Conservation (phyloP, 495 filamentous ascomycete species). For the Podospora appendiculata region DNA sequence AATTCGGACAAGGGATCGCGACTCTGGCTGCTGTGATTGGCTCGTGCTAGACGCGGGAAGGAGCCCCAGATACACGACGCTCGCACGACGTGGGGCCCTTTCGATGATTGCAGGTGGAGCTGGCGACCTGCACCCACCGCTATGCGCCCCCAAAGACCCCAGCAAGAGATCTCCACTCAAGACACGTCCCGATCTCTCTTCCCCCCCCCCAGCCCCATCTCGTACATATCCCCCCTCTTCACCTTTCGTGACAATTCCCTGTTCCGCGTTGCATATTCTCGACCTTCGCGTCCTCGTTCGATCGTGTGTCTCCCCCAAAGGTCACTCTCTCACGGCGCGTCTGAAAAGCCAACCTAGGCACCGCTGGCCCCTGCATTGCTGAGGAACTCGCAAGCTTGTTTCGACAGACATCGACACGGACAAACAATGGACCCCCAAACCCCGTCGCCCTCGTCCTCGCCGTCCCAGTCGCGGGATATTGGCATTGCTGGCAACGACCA, state of each 20-base stretch:
- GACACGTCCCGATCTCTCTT: background rate
- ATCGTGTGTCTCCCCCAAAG: background rate
- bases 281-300: background rate
- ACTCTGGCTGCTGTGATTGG: conserved; percentile 12
- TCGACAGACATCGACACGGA: background rate
- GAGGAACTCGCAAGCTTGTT: too few species aligned
- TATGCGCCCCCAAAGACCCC: background rate
- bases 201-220: background rate
- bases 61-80: conserved; percentile 2
- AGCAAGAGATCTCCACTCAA: background rate
- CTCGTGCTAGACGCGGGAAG: conserved; percentile 11
- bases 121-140: background rate
- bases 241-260: background rate
- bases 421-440: conserved; percentile 6
- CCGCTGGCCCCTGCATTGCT: too few species aligned
- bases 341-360: background rate
- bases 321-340: background rate
- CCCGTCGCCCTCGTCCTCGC: background rate
- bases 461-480: conserved; percentile 1
- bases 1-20: conserved; percentile 10
- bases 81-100: conserved; percentile 13
- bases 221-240: background rate
- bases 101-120: conserved; percentile 1
- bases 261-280: background rate
- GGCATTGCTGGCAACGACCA: background rate